A percentile compares a stretch with the other conserved stretches of the same genome.
These are phyloP conservation scores for Fistulifera solaris DNA, from an alignment of 108 stramenopile genomes.

Conservation along the genomic window DNA sequence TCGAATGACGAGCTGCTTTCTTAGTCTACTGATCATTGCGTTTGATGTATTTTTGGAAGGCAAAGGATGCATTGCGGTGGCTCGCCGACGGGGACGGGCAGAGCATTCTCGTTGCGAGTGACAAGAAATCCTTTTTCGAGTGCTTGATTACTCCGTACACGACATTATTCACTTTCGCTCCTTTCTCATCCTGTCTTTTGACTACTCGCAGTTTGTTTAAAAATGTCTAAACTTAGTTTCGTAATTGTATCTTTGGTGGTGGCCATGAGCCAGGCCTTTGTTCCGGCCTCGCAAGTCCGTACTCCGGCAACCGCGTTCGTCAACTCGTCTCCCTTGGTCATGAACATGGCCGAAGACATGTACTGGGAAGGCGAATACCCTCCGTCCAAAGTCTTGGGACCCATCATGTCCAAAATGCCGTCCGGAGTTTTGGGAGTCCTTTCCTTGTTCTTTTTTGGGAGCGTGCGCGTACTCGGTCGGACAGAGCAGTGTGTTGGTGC, in stretches of 20 bases:
- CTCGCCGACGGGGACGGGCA: too few relatives aligned
- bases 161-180: too few relatives aligned
- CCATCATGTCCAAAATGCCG: slow-evolving; percentile 91
- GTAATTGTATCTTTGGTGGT: slow-evolving; percentile 63
- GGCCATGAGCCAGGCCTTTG: slow-evolving; percentile 67
- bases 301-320: slow-evolving; percentile 7
- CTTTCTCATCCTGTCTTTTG: too few relatives aligned
- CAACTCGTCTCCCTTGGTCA: slow-evolving; percentile 29
- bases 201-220: too few relatives aligned
- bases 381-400: slow-evolving; percentile 90
- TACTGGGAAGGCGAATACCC: slow-evolving; percentile 88
- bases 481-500: slow-evolving; percentile 53
- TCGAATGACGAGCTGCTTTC: too few relatives aligned
- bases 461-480: slow-evolving; percentile 56
- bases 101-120: too few relatives aligned
- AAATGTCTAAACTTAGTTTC: slow-evolving; percentile 52
- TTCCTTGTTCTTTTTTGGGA: slow-evolving; percentile 58
- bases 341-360: slow-evolving; percentile 72
- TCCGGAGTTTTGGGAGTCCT: slow-evolving; percentile 71
- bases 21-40: too few relatives aligned
- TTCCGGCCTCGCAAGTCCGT: slow-evolving; percentile 27
- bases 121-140: too few relatives aligned
- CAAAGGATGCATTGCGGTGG: too few relatives aligned
- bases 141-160: too few relatives aligned
- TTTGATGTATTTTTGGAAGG: too few relatives aligned